Percentiles rank a stretch among this genome's conserved stretches.
These are phyloP conservation scores for Yamadazyma akitaensis DNA, from an alignment of 805 yeast species.

Conservation along the genomic window DNA sequence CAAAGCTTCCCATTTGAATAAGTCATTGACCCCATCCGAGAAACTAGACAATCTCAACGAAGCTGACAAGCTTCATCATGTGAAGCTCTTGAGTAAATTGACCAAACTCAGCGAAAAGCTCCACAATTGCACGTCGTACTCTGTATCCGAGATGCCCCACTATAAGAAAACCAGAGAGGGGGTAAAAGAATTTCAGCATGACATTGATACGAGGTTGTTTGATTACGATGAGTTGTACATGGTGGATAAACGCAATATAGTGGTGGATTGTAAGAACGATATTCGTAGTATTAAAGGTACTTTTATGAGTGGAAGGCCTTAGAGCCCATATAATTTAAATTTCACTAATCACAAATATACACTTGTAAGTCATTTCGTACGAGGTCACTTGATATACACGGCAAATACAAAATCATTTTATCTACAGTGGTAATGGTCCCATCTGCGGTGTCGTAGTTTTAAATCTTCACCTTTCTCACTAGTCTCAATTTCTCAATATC, in stretches of 20 bases:
- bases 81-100: slow-evolving; percentile 22
- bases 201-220: slow-evolving; percentile 34
- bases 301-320: slow-evolving; percentile 38
- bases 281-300: slow-evolving; percentile 43
- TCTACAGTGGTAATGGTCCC: background rate
- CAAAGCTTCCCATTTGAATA: slow-evolving; percentile 19
- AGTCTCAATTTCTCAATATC: background rate
- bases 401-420: no score
- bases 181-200: slow-evolving; percentile 34
- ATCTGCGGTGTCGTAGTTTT: no score
- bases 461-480: background rate
- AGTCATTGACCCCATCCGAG: slow-evolving; percentile 11
- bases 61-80: slow-evolving; percentile 26
- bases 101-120: slow-evolving; percentile 20
- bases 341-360: no score
- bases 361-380: no score
- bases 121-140: slow-evolving; percentile 25
- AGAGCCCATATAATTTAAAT: background rate
- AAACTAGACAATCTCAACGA: slow-evolving; percentile 16
- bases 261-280: slow-evolving; percentile 33
- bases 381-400: no score
- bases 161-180: slow-evolving; percentile 26
- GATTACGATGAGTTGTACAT: slow-evolving; percentile 29
- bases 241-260: slow-evolving; percentile 25
- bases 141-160: slow-evolving; percentile 29